These are phyloP conservation scores for Lactarius evosmus DNA, from an alignment of 768 basidiomycete genomes.

Conservation along the genomic window DNA sequence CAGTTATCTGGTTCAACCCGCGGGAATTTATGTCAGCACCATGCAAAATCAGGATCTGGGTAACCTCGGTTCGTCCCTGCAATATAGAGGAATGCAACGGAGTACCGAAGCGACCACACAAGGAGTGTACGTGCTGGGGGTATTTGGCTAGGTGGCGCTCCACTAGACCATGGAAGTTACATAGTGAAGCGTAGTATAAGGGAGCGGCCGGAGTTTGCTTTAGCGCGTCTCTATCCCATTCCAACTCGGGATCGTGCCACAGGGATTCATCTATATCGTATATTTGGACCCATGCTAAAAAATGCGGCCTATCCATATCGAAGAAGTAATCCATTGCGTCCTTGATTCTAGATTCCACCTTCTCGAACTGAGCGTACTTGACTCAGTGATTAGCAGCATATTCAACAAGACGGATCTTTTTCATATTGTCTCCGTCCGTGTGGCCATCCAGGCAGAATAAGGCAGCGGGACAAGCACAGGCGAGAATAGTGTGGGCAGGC, in stretches of 20 bases:
- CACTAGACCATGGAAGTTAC: neutral
- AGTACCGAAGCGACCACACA: neutral
- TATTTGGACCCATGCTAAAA: neutral
- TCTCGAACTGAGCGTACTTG: neutral
- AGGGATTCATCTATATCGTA: neutral
- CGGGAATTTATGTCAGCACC: no score
- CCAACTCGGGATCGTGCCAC: no score
- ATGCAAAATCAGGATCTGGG: neutral
- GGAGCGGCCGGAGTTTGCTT: no score
- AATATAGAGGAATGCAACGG: neutral
- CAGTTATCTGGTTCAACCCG: no score
- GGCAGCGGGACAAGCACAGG: neutral
- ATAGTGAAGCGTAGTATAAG: neutral
- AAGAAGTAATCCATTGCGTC: neutral
- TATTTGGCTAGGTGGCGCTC: neutral
- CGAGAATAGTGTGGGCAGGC: neutral
- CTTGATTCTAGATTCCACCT: neutral
- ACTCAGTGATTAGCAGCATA: neutral
- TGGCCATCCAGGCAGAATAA: neutral
- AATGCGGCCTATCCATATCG: neutral
- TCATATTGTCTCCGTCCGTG: neutral
- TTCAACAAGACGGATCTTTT: neutral
- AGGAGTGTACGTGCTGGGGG: neutral
- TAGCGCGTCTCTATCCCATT: no score
- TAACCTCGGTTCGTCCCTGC: neutral